A percentile compares a stretch with the other conserved stretches of the same genome.
phyloP scores from a whole-genome alignment of 2,329 filamentous ascomycete species.

The Sclerotinia borealis region DNA sequence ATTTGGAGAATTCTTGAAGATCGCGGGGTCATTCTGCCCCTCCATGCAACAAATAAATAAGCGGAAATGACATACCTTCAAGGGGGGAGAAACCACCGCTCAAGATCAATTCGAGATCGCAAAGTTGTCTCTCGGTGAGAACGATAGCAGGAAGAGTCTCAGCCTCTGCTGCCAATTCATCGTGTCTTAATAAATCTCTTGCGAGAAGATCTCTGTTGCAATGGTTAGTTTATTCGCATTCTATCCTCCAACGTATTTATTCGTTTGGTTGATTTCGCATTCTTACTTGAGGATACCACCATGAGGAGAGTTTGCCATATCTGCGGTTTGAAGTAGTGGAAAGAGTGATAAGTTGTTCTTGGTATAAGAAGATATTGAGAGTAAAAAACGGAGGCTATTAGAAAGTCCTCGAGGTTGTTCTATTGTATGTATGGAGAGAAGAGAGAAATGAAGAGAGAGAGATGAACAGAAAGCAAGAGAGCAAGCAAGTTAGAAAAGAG shows the following conservation, averaged over 20 bases:
- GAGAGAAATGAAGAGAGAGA: conserved; percentile 10
- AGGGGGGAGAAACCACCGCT: conserved; percentile 97
- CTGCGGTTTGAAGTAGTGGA: conserved; percentile 22
- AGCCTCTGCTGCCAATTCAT: conserved; percentile 74
- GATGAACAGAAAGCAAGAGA: not conserved
- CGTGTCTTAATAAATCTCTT: conserved; percentile 78
- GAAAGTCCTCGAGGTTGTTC: not conserved
- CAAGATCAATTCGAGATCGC: conserved; percentile 94
- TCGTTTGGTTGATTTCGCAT: not conserved
- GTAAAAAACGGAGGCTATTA: conserved; percentile 1
- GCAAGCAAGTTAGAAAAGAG: not conserved
- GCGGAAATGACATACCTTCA: conserved; percentile 60
- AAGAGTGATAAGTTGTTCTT: not conserved
- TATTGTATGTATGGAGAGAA: not conserved
- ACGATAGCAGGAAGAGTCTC: conserved; percentile 79
- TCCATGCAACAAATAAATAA: conserved; percentile 19
- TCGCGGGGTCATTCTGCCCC: conserved; percentile 26
- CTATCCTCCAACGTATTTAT: not conserved
- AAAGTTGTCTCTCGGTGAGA: conserved; percentile 89
- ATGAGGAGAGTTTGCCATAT: conserved; percentile 67
- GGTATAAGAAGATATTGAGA: not conserved
- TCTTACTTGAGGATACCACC: conserved; percentile 81
- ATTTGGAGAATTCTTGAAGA: not conserved
- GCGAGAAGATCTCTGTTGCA: conserved; percentile 68
- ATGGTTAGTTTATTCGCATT: conserved; percentile 8